phyloP scores from a whole-genome alignment of 768 basidiomycete genomes.

The Suillus luteus region DNA sequence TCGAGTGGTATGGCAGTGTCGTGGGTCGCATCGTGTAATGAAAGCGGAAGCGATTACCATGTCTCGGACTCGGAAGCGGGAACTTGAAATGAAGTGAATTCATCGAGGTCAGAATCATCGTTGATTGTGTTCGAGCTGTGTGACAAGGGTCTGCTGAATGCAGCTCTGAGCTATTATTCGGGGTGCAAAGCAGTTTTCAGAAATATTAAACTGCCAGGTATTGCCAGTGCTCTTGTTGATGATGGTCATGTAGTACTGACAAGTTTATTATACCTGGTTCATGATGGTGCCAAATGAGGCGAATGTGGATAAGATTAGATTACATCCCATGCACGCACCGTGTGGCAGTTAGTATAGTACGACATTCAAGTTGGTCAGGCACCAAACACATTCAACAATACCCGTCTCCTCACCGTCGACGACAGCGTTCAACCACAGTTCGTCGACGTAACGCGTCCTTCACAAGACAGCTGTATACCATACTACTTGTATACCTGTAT shows the following conservation, averaged over 20 bases:
- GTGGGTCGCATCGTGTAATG: slow-evolving; percentile 41
- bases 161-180: slow-evolving; percentile 37
- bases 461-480: slow-evolving; percentile 1
- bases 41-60: slow-evolving; percentile 45
- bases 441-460: slow-evolving; percentile 7
- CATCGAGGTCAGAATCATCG: slow-evolving; percentile 44
- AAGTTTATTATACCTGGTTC: not conserved
- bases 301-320: slow-evolving; percentile 8
- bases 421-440: not conserved
- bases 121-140: slow-evolving; percentile 18
- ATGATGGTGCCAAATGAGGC: not conserved
- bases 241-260: not conserved
- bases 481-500: slow-evolving; percentile 18
- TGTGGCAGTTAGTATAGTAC: not conserved
- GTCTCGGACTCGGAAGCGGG: slow-evolving; percentile 49
- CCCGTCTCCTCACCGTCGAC: not conserved
- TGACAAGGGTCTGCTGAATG: not conserved
- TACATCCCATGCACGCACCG: slow-evolving; percentile 9
- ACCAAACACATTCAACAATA: slow-evolving; percentile 9
- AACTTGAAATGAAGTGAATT: slow-evolving; percentile 57
- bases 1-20: slow-evolving; percentile 38
- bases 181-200: slow-evolving; percentile 50
- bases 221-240: not conserved
- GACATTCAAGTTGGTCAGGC: not conserved
- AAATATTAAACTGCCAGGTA: slow-evolving; percentile 12